A percentile compares a stretch with the other conserved stretches of the same genome.
phyloP scores from a whole-genome alignment of 2,329 filamentous ascomycete species.

The Exophiala sp. region DNA sequence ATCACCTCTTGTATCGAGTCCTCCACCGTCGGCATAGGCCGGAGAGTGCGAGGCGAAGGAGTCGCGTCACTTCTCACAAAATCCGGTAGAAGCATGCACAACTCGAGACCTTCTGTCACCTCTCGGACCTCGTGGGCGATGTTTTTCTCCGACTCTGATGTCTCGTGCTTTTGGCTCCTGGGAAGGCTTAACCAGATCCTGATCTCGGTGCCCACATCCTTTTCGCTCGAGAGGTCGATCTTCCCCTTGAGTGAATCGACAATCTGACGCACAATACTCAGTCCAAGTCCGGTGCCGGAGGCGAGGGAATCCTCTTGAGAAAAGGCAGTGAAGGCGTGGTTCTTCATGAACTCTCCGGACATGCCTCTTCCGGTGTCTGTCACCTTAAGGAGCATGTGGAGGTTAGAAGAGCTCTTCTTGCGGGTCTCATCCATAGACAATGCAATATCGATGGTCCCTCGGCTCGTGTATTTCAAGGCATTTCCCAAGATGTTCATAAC shows the following conservation, averaged over 20 bases:
- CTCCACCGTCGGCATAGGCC: slow-evolving; percentile 21
- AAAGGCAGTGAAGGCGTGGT: slow-evolving; percentile 53
- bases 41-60: background rate
- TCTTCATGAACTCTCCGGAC: slow-evolving; percentile 54
- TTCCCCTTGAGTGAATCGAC: slow-evolving; percentile 55
- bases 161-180: slow-evolving; percentile 3
- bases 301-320: slow-evolving; percentile 57
- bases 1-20: slow-evolving; percentile 17
- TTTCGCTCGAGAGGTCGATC: slow-evolving; percentile 52
- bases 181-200: slow-evolving; percentile 28
- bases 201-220: slow-evolving; percentile 52
- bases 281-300: slow-evolving; percentile 48
- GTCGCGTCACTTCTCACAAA: background rate
- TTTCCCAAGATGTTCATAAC: slow-evolving; percentile 61
- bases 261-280: slow-evolving; percentile 59
- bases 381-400: slow-evolving; percentile 43
- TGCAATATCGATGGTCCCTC: slow-evolving; percentile 46
- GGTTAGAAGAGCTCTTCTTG: slow-evolving; percentile 31
- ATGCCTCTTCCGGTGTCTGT: slow-evolving; percentile 63
- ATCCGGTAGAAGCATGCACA: slow-evolving; percentile 17
- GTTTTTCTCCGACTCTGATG: slow-evolving; percentile 1
- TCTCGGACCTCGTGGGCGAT: slow-evolving; percentile 16
- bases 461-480: slow-evolving; percentile 55
- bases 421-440: slow-evolving; percentile 34
- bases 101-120: slow-evolving; percentile 12